A percentile compares a stretch with the other conserved stretches of the same genome.
Conservation (phyloP, 495 filamentous ascomycete species). For the Sphaerosporella brunnea region DNA sequence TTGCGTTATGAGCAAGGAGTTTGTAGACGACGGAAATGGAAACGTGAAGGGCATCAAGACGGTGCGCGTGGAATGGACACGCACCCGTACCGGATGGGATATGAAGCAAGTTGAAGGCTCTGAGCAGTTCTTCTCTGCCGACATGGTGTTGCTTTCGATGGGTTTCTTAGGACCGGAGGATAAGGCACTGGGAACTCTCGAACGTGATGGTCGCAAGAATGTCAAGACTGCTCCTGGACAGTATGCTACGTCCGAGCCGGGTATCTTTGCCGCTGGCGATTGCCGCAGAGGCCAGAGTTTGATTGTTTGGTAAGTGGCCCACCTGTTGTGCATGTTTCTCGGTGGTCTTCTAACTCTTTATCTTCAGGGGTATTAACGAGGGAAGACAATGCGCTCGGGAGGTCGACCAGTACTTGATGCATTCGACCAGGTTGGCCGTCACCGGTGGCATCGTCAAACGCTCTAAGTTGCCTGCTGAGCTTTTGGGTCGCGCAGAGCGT, state of each 20-base stretch:
- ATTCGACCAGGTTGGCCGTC: slow-evolving; percentile 65
- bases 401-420: slow-evolving; percentile 76
- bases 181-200: slow-evolving; percentile 70
- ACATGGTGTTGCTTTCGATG: slow-evolving; percentile 94
- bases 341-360: too few relatives aligned
- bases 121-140: slow-evolving; percentile 93
- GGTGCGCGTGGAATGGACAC: slow-evolving; percentile 92
- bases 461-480: slow-evolving; percentile 16
- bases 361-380: slow-evolving; percentile 98
- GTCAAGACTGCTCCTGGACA: slow-evolving; percentile 87
- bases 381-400: slow-evolving; percentile 86
- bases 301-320: slow-evolving; percentile 86
- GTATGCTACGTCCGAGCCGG: slow-evolving; percentile 73
- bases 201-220: slow-evolving; percentile 89
- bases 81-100: slow-evolving; percentile 88
- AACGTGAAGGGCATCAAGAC: slow-evolving; percentile 96
- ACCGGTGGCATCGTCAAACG: slow-evolving; percentile 78
- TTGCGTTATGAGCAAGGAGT: slow-evolving; percentile 98
- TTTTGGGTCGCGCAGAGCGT: slow-evolving; percentile 23
- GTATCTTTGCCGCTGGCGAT: slow-evolving; percentile 91
- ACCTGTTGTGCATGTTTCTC: too few relatives aligned
- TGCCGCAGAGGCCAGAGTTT: slow-evolving; percentile 91
- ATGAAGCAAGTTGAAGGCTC: slow-evolving; percentile 96
- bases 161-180: slow-evolving; percentile 95
- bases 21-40: slow-evolving; percentile 78